Evolutionary conservation across 2,329 filamentous ascomycete species (phyloP).

Genomic region (Lachnellula hyalina): DNA sequence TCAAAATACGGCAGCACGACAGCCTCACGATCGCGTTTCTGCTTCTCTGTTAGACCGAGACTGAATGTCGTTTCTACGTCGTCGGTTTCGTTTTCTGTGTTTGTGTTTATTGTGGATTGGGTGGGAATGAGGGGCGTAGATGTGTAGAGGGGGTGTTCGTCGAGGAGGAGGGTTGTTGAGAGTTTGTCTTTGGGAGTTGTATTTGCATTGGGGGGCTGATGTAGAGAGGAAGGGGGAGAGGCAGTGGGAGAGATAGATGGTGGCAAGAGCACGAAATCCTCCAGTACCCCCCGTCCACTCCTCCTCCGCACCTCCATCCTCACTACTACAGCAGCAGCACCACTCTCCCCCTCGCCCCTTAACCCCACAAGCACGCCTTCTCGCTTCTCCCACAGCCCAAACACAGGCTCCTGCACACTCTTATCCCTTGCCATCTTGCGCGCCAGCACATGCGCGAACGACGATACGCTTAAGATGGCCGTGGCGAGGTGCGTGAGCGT

Average conservation of each 20-base stretch:
- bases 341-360: slow-evolving; percentile 18
- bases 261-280: slow-evolving; percentile 53
- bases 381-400: slow-evolving; percentile 69
- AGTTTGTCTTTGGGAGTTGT: neutral
- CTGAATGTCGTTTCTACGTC: slow-evolving; percentile 74
- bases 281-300: slow-evolving; percentile 35
- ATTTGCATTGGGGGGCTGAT: neutral
- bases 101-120: neutral
- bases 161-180: slow-evolving; percentile 49
- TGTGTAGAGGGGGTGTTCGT: slow-evolving; percentile 70
- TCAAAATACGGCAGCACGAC: slow-evolving; percentile 96
- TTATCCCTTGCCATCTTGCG: slow-evolving; percentile 71
- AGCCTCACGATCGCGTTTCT: slow-evolving; percentile 77
- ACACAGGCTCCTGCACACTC: slow-evolving; percentile 69
- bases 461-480: slow-evolving; percentile 68
- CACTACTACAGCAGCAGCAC: slow-evolving; percentile 61
- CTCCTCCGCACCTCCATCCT: slow-evolving; percentile 83
- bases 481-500: slow-evolving; percentile 84
- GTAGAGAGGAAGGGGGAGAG: no score
- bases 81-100: slow-evolving; percentile 36
- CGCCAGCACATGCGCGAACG: slow-evolving; percentile 68
- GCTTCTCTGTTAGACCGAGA: slow-evolving; percentile 82
- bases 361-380: slow-evolving; percentile 68
- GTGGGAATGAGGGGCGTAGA: slow-evolving; percentile 35
- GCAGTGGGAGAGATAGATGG: neutral